These are phyloP conservation scores for Metschnikowia baotianmanensis DNA, from an alignment of 805 yeast genomes.

Conservation along the genomic window DNA sequence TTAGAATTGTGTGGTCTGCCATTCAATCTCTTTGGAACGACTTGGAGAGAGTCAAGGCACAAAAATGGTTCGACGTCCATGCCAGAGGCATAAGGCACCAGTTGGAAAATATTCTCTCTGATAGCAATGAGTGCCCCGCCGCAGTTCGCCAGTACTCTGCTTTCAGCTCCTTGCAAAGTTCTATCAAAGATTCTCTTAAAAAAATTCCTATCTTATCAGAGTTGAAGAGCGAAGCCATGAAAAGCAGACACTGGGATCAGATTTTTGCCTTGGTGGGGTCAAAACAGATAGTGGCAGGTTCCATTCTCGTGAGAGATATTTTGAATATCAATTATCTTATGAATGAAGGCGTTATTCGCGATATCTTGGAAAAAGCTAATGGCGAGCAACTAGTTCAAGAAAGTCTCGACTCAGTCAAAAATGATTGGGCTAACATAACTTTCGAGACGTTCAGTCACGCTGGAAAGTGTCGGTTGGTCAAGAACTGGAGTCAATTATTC, in stretches of 20 bases:
- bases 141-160: conserved; percentile 67
- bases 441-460: conserved; percentile 56
- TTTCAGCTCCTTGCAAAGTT: conserved; percentile 53
- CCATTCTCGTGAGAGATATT: conserved; percentile 55
- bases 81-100: conserved; percentile 44
- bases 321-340: conserved; percentile 51
- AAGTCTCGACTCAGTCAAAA: conserved; percentile 48
- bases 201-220: conserved; percentile 39
- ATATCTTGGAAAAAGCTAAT: conserved; percentile 59
- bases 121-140: conserved; percentile 52
- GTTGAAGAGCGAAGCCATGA: conserved; percentile 55
- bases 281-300: conserved; percentile 18
- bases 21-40: conserved; percentile 51
- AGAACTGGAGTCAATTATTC: conserved; percentile 64
- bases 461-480: conserved; percentile 53
- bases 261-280: conserved; percentile 38
- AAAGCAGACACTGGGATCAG: conserved; percentile 64
- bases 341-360: conserved; percentile 46
- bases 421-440: conserved; percentile 52
- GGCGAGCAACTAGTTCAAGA: conserved; percentile 69
- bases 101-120: conserved; percentile 49
- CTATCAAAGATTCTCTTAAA: conserved; percentile 41
- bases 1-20: conserved; percentile 62
- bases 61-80: conserved; percentile 50
- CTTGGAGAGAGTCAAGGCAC: conserved; percentile 40